Percentiles rank a stretch among this genome's conserved stretches.
Evolutionary conservation across 176 grass and related monocot species (phyloP).

Genomic region (Thinopyrum elongatum): DNA sequence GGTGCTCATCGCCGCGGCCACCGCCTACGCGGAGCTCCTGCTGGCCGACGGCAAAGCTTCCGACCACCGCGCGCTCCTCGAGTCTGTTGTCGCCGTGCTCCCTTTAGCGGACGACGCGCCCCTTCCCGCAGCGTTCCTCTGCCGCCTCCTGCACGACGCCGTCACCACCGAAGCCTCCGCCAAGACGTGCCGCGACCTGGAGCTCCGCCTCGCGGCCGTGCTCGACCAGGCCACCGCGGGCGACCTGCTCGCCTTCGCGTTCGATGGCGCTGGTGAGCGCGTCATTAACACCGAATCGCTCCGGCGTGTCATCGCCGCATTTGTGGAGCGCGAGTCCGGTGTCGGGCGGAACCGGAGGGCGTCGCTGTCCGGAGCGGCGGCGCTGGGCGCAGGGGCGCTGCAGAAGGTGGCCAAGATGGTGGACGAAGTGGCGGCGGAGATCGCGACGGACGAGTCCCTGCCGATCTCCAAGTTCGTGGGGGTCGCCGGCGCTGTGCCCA

Average conservation of each 20-base stretch:
- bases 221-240: slow-evolving; percentile 54
- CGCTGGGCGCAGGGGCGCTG: slow-evolving; percentile 22
- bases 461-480: slow-evolving; percentile 66
- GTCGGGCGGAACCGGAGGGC: slow-evolving; percentile 1
- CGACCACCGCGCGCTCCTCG: slow-evolving; percentile 33
- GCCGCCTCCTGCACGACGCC: slow-evolving; percentile 58
- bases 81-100: slow-evolving; percentile 50
- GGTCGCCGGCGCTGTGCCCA: slow-evolving; percentile 60
- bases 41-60: slow-evolving; percentile 35
- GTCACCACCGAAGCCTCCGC: slow-evolving; percentile 22
- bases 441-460: slow-evolving; percentile 61
- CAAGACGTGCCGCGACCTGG: slow-evolving; percentile 53
- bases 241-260: slow-evolving; percentile 53
- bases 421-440: slow-evolving; percentile 74
- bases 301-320: slow-evolving; percentile 52
- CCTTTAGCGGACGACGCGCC: slow-evolving; percentile 35
- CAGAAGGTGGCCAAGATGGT: slow-evolving; percentile 56
- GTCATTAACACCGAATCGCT: slow-evolving; percentile 53
- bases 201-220: slow-evolving; percentile 53
- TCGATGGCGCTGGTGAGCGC: slow-evolving; percentile 44
- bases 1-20: slow-evolving; percentile 38
- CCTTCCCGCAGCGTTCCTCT: slow-evolving; percentile 59
- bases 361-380: slow-evolving; percentile 21
- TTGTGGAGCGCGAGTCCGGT: slow-evolving; percentile 45
- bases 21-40: slow-evolving; percentile 42